These are phyloP conservation scores for Glycine latifolia DNA, from an alignment of 306 rosid species.

Conservation along the genomic window DNA sequence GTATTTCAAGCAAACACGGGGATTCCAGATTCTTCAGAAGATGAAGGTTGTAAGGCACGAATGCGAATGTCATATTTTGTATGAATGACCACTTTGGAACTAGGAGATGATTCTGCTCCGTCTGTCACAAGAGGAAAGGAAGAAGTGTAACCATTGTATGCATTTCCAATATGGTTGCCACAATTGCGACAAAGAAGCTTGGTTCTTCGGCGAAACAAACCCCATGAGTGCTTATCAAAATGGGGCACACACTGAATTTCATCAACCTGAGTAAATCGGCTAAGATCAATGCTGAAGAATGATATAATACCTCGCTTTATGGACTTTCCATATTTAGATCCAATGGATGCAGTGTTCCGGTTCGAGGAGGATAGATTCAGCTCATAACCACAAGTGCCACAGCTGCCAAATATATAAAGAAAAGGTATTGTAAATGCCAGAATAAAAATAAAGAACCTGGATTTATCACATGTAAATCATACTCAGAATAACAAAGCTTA, in stretches of 20 bases:
- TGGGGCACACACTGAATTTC: slow-evolving; percentile 80
- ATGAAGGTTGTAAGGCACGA: slow-evolving; percentile 82
- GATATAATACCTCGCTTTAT: slow-evolving; percentile 89
- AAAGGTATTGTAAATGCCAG: slow-evolving; percentile 22
- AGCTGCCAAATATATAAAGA: slow-evolving; percentile 61
- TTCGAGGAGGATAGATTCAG: slow-evolving; percentile 81
- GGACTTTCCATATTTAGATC: slow-evolving; percentile 89
- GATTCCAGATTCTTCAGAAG: slow-evolving; percentile 67
- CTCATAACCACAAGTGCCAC: slow-evolving; percentile 91
- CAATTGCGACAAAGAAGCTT: slow-evolving; percentile 96
- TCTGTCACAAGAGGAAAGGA: slow-evolving; percentile 57
- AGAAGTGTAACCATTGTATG: slow-evolving; percentile 58
- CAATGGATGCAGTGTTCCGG: slow-evolving; percentile 77
- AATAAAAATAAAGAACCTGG: slow-evolving; percentile 3
- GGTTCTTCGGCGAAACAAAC: slow-evolving; percentile 81
- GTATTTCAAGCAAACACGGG: slow-evolving; percentile 47
- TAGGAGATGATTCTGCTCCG: slow-evolving; percentile 59
- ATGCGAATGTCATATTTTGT: slow-evolving; percentile 79
- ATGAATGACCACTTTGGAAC: slow-evolving; percentile 45
- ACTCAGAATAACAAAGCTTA: slow-evolving; percentile 3
- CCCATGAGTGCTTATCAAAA: slow-evolving; percentile 79
- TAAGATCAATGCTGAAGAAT: slow-evolving; percentile 75
- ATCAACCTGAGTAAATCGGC: slow-evolving; percentile 91
- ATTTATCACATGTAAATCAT: slow-evolving; percentile 17
- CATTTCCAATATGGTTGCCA: slow-evolving; percentile 77